phyloP scores from a whole-genome alignment of 495 filamentous ascomycete genomes.

The Penicillium atrosanguineum region DNA sequence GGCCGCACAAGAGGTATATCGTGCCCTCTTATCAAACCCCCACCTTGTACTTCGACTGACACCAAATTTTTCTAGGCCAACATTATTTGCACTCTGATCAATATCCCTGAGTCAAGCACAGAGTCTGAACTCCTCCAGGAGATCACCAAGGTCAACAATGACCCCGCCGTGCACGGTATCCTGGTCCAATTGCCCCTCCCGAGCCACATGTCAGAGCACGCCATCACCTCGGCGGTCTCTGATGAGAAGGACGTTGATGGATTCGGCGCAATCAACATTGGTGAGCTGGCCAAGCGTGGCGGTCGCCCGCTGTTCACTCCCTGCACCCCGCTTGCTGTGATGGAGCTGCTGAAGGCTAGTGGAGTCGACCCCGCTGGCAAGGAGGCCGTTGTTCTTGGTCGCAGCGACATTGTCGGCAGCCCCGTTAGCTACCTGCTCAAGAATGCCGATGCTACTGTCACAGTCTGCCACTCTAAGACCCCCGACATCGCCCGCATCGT shows the following conservation, averaged over 20 bases:
- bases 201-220: slow-evolving; percentile 81
- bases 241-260: slow-evolving; percentile 98
- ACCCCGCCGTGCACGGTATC: slow-evolving; percentile 84
- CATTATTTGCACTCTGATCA: slow-evolving; percentile 81
- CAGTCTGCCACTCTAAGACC: slow-evolving; percentile 90
- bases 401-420: slow-evolving; percentile 95
- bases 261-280: slow-evolving; percentile 90
- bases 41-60: slow-evolving; percentile 12
- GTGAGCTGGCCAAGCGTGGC: slow-evolving; percentile 91
- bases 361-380: slow-evolving; percentile 84
- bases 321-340: slow-evolving; percentile 95
- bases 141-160: slow-evolving; percentile 80
- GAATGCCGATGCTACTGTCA: slow-evolving; percentile 95
- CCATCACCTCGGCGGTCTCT: slow-evolving; percentile 83
- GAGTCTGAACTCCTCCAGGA: slow-evolving; percentile 83
- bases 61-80: slow-evolving; percentile 57
- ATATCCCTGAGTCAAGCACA: slow-evolving; percentile 75
- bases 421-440: slow-evolving; percentile 93
- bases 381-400: slow-evolving; percentile 89
- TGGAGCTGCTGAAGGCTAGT: slow-evolving; percentile 81
- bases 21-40: neutral
- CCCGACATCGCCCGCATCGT: slow-evolving; percentile 66
- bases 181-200: slow-evolving; percentile 92
- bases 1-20: slow-evolving; percentile 82
- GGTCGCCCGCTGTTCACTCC: slow-evolving; percentile 84